phyloP scores from a whole-genome alignment of 2,329 filamentous ascomycete species.

The Tolypocladium nubicola region DNA sequence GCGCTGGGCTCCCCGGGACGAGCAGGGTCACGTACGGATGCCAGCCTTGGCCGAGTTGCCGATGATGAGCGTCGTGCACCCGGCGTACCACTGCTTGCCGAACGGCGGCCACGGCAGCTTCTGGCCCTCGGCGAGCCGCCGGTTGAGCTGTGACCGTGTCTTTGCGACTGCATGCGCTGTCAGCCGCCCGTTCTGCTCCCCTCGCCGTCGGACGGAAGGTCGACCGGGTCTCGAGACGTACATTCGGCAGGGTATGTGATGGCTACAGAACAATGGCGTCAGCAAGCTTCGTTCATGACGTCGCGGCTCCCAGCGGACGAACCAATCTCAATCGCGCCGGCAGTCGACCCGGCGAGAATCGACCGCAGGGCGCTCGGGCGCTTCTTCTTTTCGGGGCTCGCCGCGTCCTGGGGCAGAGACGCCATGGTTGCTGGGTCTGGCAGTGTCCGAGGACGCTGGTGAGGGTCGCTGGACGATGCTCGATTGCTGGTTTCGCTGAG shows the following conservation, averaged over 20 bases:
- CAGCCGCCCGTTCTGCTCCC: neutral
- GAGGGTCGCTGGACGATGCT: neutral
- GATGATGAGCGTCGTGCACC: conserved; percentile 92
- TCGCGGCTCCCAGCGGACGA: conserved; percentile 13
- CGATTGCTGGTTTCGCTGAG: neutral
- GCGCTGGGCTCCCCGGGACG: neutral
- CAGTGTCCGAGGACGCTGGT: neutral
- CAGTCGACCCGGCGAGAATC: conserved; percentile 84
- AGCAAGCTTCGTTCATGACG: conserved; percentile 12
- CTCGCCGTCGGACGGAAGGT: conserved; percentile 2
- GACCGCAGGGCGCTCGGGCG: conserved; percentile 74
- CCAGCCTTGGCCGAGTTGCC: conserved; percentile 95
- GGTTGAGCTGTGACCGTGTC: conserved; percentile 88
- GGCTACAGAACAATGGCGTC: conserved; percentile 26
- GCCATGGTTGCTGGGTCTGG: conserved; percentile 15
- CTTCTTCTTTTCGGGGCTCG: conserved; percentile 25
- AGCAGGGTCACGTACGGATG: conserved; percentile 55
- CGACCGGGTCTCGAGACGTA: conserved; percentile 29
- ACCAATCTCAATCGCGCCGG: conserved; percentile 92
- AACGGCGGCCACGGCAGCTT: conserved; percentile 95
- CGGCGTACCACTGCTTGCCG: conserved; percentile 91
- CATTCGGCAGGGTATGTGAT: conserved; percentile 94
- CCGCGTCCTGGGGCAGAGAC: conserved; percentile 12
- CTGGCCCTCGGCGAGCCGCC: conserved; percentile 65
- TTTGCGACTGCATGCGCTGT: conserved; percentile 60